Conservation (phyloP, 108 stramenopile genomes). For the Cyclotella atomus region DNA sequence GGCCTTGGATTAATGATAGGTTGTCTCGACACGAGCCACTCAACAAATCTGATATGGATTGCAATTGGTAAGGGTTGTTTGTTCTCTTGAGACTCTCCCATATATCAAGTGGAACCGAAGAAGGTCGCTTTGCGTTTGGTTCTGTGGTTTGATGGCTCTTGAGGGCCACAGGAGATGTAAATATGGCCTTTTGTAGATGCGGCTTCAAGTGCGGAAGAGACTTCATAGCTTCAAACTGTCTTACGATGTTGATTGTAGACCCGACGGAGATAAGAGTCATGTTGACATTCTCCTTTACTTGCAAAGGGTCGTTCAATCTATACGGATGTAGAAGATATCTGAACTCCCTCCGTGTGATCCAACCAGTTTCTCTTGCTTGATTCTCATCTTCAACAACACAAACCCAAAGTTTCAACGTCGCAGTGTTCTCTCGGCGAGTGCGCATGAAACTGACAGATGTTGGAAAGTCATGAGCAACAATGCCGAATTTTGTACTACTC, state of each 20-base stretch:
- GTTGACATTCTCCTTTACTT: conserved; percentile 18
- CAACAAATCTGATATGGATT: conserved; percentile 13
- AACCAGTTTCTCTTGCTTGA: conserved; percentile 26
- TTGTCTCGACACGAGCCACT: conserved; percentile 10
- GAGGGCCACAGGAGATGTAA: conserved; percentile 8
- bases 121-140: background rate
- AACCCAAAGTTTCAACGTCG: conserved; percentile 41
- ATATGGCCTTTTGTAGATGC: conserved; percentile 44
- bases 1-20: conserved; percentile 24
- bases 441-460: conserved; percentile 35
- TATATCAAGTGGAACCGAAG: conserved; percentile 28
- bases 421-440: conserved; percentile 11
- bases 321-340: conserved; percentile 33
- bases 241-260: conserved; percentile 40
- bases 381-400: conserved; percentile 33
- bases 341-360: conserved; percentile 40
- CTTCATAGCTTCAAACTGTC: conserved; percentile 49
- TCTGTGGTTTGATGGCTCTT: background rate
- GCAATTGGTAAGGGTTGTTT: conserved; percentile 20
- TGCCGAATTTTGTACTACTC: conserved; percentile 30
- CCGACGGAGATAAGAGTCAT: conserved; percentile 38
- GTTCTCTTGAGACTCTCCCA: conserved; percentile 17
- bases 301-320: conserved; percentile 8
- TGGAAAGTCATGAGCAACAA: conserved; percentile 49
- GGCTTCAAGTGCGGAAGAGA: conserved; percentile 24